Percentiles rank a stretch among this genome's conserved stretches.
Conservation (phyloP, 192 early-diverging fungal species). For the Coemansia sp. region DNA sequence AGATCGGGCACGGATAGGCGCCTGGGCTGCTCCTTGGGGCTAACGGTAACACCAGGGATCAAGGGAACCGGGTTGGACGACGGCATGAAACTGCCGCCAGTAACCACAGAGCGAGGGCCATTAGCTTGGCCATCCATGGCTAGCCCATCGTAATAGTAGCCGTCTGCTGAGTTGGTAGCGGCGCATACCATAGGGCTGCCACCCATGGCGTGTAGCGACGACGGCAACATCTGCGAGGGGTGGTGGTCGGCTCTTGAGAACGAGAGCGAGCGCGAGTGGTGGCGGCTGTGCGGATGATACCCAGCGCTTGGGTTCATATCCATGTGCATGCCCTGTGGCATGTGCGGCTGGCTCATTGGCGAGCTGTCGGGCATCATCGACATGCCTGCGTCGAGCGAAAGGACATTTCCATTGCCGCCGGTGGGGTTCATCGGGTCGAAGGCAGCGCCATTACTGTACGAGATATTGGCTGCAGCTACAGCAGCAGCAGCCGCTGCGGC, state of each 20-base stretch:
- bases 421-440: constrained; percentile 29
- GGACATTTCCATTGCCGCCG: background rate
- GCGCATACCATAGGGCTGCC: constrained; percentile 23
- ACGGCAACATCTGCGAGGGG: constrained; percentile 4
- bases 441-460: constrained; percentile 20
- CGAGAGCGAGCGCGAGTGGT: constrained; percentile 29
- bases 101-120: background rate
- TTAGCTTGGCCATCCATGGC: background rate
- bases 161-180: constrained; percentile 7
- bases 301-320: constrained; percentile 4
- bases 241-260: constrained; percentile 22
- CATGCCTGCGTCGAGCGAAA: constrained; percentile 20
- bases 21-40: constrained; percentile 46
- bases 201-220: constrained; percentile 15
- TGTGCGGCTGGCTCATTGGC: constrained; percentile 12
- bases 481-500: constrained; percentile 27
- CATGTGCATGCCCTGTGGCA: constrained; percentile 15
- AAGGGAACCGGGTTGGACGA: constrained; percentile 35
- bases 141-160: constrained; percentile 37
- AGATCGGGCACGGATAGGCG: constrained; percentile 44
- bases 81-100: constrained; percentile 6
- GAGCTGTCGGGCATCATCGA: constrained; percentile 20
- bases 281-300: background rate
- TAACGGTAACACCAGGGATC: constrained; percentile 48
- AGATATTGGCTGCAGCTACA: constrained; percentile 22